A percentile compares a stretch with the other conserved stretches of the same genome.
Evolutionary conservation across 176 grass and related monocot genomes (phyloP).

Genomic region (Saccharum spontaneum): DNA sequence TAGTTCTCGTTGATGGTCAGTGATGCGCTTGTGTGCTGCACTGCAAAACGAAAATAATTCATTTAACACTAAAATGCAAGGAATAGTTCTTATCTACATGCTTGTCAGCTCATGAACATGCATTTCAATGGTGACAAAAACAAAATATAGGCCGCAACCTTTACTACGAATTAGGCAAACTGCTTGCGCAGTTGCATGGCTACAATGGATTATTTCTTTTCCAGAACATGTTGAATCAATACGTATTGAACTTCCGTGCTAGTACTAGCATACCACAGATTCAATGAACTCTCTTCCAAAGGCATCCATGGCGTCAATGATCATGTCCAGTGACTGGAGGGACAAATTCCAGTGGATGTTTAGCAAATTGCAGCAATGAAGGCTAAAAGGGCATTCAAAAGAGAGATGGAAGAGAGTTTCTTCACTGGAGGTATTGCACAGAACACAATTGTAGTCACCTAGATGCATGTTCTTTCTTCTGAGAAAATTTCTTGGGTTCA

Average conservation of each 20-base stretch:
- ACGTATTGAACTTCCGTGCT: background rate
- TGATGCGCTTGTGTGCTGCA: conserved; percentile 98
- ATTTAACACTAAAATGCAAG: conserved; percentile 20
- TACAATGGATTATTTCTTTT: background rate
- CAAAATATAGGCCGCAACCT: background rate
- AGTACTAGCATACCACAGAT: background rate
- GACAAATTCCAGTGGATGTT: background rate
- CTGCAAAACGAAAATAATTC: conserved; percentile 45
- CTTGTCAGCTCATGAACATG: conserved; percentile 2
- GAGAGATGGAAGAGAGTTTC: background rate
- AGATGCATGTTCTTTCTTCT: background rate
- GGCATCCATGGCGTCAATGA: background rate
- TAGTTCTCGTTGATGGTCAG: conserved; percentile 98
- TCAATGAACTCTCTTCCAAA: background rate
- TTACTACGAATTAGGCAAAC: background rate
- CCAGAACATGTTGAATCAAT: background rate
- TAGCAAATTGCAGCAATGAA: background rate
- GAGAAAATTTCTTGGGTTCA: background rate
- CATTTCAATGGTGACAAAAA: background rate
- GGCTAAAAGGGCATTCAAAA: background rate
- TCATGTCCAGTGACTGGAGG: background rate
- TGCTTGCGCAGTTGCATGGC: background rate
- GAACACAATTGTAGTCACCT: background rate
- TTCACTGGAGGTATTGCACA: background rate
- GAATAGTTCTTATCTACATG: conserved; percentile 1